Evolutionary conservation across 495 filamentous ascomycete genomes (phyloP), one percentile per base, ranked within the genome.

Genomic region (Friedmanniomyces endolithicus): DNA sequence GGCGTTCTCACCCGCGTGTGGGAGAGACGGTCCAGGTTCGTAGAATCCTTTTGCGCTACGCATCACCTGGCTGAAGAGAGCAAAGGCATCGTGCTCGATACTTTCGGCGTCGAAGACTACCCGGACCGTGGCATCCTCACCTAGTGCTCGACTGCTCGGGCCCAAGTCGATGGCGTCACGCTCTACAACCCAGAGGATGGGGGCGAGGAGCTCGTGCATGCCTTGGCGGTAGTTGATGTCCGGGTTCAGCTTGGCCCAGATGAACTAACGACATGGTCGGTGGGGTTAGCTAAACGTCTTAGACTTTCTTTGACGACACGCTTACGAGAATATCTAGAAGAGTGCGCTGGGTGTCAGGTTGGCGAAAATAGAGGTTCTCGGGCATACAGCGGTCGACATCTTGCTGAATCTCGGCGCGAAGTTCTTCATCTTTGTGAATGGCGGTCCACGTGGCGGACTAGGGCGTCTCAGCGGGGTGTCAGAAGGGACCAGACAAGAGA

Each of bases 151-250:
- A 43, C 57, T 57, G 41, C 51, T 49, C 20, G 40, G 49, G 14
- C 57, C 61, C 16, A 61, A 61, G n/a, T 77, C 70, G 31, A 94
- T 72, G 7, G 94, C 83, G 68, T 98, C 92, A 55, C 82, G 76
- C 51, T 88, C 82, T 12, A 98, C 72, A 11, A 87, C 86, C 82
- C 88, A 95, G 11, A 97, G 71, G 27, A 98, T 81, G 3, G 94
- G 90, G 0, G 90, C 92, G 19, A 96, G 74, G 22, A 98, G 68
- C 68, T 98, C 92, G 65, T 98, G 92, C 89, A 98, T 97, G 17
- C 92, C 92, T 71, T 98, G 92, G 24, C 94, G 80, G 62, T 98
- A 98, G 17, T 89, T 84, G 41, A 90, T 73, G 60, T 85, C 83
- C 12, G 83, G 86, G 61, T 95, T 90, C 43, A 95, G 81, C 68